These are phyloP conservation scores for Umbelopsis sp. DNA, from an alignment of 192 early-diverging fungal genomes.

Conservation along the genomic window DNA sequence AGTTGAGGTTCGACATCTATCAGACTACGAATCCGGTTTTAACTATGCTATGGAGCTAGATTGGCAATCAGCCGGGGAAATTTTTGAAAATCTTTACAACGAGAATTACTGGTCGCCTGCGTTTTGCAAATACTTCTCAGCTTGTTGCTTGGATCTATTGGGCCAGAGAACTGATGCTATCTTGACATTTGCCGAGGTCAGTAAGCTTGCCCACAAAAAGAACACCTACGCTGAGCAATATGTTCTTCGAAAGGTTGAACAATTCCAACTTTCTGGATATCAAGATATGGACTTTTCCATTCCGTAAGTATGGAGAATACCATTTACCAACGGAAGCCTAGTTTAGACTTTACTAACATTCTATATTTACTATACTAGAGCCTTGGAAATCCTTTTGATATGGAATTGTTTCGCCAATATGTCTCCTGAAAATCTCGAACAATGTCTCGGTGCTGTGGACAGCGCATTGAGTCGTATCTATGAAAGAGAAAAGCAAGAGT, in stretches of 20 bases:
- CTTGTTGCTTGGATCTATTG: conserved; percentile 48
- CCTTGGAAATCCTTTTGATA: conserved; percentile 50
- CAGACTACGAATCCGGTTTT: conserved; percentile 34
- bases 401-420: conserved; percentile 56
- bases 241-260: conserved; percentile 49
- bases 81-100: conserved; percentile 15
- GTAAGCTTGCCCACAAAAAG: conserved; percentile 44
- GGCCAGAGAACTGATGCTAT: conserved; percentile 79
- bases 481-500: conserved; percentile 45
- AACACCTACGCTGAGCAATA: conserved; percentile 54
- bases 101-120: conserved; percentile 51
- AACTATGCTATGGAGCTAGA: conserved; percentile 34
- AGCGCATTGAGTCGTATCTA: conserved; percentile 27
- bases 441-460: conserved; percentile 34
- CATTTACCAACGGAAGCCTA: too few relatives aligned
- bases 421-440: conserved; percentile 36
- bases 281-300: conserved; percentile 37
- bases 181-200: conserved; percentile 58
- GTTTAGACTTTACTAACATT: too few relatives aligned
- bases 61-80: conserved; percentile 28
- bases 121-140: conserved; percentile 54
- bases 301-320: background rate
- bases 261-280: conserved; percentile 45
- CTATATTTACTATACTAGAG: conserved; percentile 34
- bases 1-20: conserved; percentile 22